Percentiles rank a stretch among this genome's conserved stretches.
Evolutionary conservation across 768 basidiomycete genomes (phyloP).

Genomic region (Paxillus involutus): DNA sequence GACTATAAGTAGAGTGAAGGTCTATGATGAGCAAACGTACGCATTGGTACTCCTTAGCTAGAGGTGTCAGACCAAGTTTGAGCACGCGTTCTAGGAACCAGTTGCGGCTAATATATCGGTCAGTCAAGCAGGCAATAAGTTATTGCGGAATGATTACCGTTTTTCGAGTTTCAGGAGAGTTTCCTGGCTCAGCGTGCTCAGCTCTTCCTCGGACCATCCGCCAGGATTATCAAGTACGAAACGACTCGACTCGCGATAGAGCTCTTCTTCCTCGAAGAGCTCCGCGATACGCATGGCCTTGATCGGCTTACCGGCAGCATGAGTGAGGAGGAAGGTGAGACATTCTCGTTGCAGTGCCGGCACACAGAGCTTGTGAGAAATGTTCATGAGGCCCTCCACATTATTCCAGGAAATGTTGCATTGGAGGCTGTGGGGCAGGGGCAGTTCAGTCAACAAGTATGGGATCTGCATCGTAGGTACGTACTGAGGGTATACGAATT

Average conservation of each 20-base stretch:
- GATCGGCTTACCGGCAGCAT: slow-evolving; percentile 90
- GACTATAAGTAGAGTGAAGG: background rate
- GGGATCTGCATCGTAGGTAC: slow-evolving; percentile 22
- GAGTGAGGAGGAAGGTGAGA: slow-evolving; percentile 83
- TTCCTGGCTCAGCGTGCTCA: slow-evolving; percentile 77
- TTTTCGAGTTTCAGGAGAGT: slow-evolving; percentile 90
- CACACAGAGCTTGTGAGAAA: slow-evolving; percentile 86
- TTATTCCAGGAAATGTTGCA: slow-evolving; percentile 97
- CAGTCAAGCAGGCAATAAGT: background rate
- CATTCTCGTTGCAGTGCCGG: slow-evolving; percentile 81
- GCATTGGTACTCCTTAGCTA: slow-evolving; percentile 95
- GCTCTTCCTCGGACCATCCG: slow-evolving; percentile 77
- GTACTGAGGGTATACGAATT: slow-evolving; percentile 92
- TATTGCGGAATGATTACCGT: slow-evolving; percentile 42
- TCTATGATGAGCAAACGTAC: slow-evolving; percentile 41
- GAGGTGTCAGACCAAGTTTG: slow-evolving; percentile 82
- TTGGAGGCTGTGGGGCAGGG: slow-evolving; percentile 54
- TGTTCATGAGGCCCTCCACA: slow-evolving; percentile 88
- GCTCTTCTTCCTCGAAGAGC: slow-evolving; percentile 84
- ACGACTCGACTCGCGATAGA: slow-evolving; percentile 87
- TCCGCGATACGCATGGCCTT: slow-evolving; percentile 93
- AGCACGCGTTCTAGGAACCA: slow-evolving; percentile 96
- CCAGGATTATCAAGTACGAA: slow-evolving; percentile 93
- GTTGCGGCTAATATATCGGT: slow-evolving; percentile 55
- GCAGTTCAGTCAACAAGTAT: slow-evolving; percentile 2